A percentile compares a stretch with the other conserved stretches of the same genome.
These are phyloP conservation scores for Hypoxylon sp. DNA, from an alignment of 2,329 filamentous ascomycete genomes.

Conservation along the genomic window DNA sequence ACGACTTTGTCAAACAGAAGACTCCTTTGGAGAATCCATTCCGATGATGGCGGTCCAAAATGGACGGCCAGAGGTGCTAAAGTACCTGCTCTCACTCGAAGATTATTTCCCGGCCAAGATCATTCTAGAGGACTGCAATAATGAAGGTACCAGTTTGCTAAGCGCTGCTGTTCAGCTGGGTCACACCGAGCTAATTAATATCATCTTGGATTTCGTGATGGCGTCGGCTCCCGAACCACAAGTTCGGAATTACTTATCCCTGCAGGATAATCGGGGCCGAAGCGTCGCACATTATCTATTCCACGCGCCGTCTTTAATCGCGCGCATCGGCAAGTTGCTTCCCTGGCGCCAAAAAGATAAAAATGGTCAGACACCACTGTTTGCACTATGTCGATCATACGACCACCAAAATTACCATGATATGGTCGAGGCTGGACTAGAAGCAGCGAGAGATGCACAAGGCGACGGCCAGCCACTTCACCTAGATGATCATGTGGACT, in stretches of 20 bases:
- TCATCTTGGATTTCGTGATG: slow-evolving; percentile 80
- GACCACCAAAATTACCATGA: slow-evolving; percentile 88
- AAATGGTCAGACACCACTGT: slow-evolving; percentile 97
- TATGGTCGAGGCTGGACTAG: slow-evolving; percentile 89
- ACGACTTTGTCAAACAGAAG: slow-evolving; percentile 78
- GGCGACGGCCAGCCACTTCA: slow-evolving; percentile 85
- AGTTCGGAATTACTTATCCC: slow-evolving; percentile 77
- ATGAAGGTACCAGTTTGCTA: slow-evolving; percentile 89
- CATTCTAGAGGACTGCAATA: slow-evolving; percentile 87
- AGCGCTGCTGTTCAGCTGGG: slow-evolving; percentile 92
- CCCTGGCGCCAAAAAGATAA: slow-evolving; percentile 94
- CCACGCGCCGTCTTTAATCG: slow-evolving; percentile 86
- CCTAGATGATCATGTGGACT: slow-evolving; percentile 91
- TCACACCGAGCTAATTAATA: slow-evolving; percentile 79
- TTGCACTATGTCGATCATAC: slow-evolving; percentile 94
- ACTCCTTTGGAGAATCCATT: slow-evolving; percentile 83
- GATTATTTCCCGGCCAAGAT: slow-evolving; percentile 80
- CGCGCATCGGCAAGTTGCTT: slow-evolving; percentile 80
- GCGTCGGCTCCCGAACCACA: slow-evolving; percentile 67
- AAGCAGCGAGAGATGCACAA: slow-evolving; percentile 80
- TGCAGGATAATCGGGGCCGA: slow-evolving; percentile 86
- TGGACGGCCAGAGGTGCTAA: slow-evolving; percentile 78
- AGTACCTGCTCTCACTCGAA: slow-evolving; percentile 82
- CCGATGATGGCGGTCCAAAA: slow-evolving; percentile 88
- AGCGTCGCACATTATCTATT: slow-evolving; percentile 97